Evolutionary conservation across 164 flowering plant genomes (phyloP).

Genomic region (Aristolochia californica): DNA sequence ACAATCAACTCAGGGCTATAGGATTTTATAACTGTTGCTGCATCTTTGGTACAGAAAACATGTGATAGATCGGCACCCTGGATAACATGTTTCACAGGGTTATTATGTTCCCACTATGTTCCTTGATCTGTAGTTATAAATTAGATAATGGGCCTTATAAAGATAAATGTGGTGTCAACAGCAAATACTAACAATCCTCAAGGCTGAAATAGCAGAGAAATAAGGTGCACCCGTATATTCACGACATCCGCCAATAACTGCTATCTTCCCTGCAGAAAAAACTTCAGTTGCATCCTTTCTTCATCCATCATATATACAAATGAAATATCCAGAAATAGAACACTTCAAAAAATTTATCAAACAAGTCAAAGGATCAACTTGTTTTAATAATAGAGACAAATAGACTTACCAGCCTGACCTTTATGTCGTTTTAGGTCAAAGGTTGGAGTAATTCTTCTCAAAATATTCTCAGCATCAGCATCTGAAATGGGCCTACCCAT

Average conservation of each 20-base stretch:
- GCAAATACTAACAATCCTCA: constrained; percentile 63
- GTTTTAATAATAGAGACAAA: not conserved
- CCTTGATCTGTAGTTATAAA: not conserved
- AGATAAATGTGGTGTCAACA: not conserved
- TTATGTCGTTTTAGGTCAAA: constrained; percentile 62
- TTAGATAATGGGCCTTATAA: not conserved
- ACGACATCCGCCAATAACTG: constrained; percentile 94
- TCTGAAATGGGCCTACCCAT: constrained; percentile 23
- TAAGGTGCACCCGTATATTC: constrained; percentile 99
- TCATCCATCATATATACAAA: no score
- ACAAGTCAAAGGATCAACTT: no score
- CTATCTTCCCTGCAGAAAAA: constrained; percentile 66
- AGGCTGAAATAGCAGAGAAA: constrained; percentile 93
- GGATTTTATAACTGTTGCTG: constrained; percentile 84
- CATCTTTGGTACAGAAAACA: constrained; percentile 94
- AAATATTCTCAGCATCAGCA: constrained; percentile 53
- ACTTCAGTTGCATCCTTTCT: not conserved
- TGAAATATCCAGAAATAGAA: no score
- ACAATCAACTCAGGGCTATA: constrained; percentile 98
- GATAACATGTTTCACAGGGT: constrained; percentile 1
- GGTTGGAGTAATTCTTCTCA: constrained; percentile 63
- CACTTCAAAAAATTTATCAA: no score
- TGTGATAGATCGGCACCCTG: constrained; percentile 99
- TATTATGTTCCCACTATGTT: not conserved
- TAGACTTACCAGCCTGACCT: constrained; percentile 82